Conservation (phyloP, 257 asterid genomes). For the Solanum stenotomum region DNA sequence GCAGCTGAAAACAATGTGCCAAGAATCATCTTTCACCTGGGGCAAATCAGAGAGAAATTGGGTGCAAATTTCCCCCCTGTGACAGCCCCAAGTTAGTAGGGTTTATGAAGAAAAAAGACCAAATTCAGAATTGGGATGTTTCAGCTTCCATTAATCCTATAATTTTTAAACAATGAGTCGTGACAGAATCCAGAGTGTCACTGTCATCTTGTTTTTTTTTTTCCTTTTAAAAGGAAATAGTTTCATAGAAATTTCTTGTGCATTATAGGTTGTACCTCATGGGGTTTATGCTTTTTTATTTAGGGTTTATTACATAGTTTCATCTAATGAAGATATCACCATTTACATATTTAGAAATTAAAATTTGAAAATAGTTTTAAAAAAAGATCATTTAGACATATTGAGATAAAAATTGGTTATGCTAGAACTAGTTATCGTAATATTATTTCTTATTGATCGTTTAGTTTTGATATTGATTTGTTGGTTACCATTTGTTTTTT, state of each 20-base stretch:
- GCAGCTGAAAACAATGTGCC: background rate
- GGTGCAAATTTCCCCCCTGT: background rate
- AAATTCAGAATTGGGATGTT: background rate
- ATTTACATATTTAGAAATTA: background rate
- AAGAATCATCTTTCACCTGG: constrained; percentile 2
- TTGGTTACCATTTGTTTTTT: too few species aligned
- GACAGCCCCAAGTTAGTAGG: background rate
- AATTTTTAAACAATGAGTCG: background rate
- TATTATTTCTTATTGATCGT: too few species aligned
- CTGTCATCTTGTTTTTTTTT: background rate
- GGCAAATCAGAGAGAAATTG: background rate
- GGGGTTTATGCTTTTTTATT: background rate
- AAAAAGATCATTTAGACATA: background rate
- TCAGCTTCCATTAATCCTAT: background rate
- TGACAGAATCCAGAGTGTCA: background rate
- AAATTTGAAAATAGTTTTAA: background rate
- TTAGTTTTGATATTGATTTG: too few species aligned
- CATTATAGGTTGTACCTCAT: background rate
- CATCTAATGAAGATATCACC: background rate
- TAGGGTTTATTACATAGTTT: background rate
- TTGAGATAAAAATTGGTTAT: too few species aligned
- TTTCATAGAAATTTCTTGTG: background rate
- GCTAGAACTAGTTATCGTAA: too few species aligned
- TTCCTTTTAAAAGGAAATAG: background rate
- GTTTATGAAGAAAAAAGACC: background rate